A percentile compares a stretch with the other conserved stretches of the same genome.
Conservation (phyloP, 1,139 yeast species). For the Taphrina wiesneri region DNA sequence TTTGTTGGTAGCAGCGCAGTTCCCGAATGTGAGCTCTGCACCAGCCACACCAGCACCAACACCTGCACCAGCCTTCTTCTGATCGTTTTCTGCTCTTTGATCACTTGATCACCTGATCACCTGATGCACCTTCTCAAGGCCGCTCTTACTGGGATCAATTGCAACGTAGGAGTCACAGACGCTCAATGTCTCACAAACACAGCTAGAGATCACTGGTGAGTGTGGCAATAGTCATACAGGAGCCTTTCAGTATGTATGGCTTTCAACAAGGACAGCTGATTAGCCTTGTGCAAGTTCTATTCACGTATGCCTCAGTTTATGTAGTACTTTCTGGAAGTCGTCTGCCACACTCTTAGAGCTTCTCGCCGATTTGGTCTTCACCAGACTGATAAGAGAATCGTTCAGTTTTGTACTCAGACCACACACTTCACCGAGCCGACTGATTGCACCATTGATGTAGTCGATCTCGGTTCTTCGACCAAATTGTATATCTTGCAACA, state of each 20-base stretch:
- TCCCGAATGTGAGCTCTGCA: neutral
- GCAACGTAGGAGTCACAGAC: no score
- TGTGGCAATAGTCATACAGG: no score
- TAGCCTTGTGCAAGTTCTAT: no score
- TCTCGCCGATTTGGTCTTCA: neutral
- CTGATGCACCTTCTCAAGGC: no score
- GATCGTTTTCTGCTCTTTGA: neutral
- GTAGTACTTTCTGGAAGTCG: neutral
- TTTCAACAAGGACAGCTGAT: no score
- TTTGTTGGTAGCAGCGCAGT: constrained; percentile 8
- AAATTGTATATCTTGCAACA: constrained; percentile 76
- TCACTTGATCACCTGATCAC: neutral
- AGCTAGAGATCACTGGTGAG: no score
- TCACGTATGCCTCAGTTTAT: neutral
- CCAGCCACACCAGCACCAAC: constrained; percentile 8
- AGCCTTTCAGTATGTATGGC: no score
- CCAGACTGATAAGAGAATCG: neutral
- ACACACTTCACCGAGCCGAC: constrained; percentile 53
- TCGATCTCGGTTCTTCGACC: constrained; percentile 71
- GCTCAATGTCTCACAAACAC: no score
- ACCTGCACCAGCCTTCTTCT: no score
- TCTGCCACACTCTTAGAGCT: neutral
- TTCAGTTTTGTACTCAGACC: constrained; percentile 53
- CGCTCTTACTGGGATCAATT: no score
- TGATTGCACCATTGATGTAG: constrained; percentile 74